phyloP scores from a whole-genome alignment of 75 land plant genomes.

The Sequoiadendron giganteum region DNA sequence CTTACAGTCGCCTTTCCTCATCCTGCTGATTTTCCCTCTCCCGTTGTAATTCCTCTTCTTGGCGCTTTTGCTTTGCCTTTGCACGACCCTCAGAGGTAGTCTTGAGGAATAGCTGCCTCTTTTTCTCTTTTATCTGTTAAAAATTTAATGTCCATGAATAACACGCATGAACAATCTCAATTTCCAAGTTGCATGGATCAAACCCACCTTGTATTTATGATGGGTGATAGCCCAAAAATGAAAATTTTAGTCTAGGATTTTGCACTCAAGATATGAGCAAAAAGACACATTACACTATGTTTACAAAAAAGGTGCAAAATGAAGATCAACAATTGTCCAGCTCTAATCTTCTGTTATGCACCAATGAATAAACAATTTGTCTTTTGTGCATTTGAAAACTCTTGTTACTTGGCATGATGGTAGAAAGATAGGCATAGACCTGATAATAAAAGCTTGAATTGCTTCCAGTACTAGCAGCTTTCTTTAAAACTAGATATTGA shows the following conservation, averaged over 20 bases:
- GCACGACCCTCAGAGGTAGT: constrained; percentile 85
- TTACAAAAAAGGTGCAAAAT: not conserved
- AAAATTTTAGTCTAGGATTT: not conserved
- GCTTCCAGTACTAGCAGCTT: not conserved
- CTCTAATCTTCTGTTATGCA: not conserved
- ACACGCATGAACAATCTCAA: not conserved
- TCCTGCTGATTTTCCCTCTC: constrained; percentile 80
- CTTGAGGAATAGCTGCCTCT: constrained; percentile 78
- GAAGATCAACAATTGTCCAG: not conserved
- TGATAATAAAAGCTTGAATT: not conserved
- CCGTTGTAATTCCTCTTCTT: constrained; percentile 67
- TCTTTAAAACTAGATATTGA: constrained; percentile 8
- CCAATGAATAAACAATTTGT: not conserved
- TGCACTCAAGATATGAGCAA: not conserved
- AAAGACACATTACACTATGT: not conserved
- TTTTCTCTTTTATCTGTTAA: constrained; percentile 83
- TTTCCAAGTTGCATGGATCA: not conserved
- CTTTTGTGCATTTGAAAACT: not conserved
- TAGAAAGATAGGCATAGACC: not conserved
- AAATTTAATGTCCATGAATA: not conserved
- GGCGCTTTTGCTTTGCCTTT: constrained; percentile 81
- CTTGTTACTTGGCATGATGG: not conserved
- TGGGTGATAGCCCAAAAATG: not conserved
- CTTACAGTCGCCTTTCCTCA: constrained; percentile 86
- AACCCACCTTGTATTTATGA: not conserved